Evolutionary conservation across 768 basidiomycete genomes (phyloP), one percentile per base, ranked within the genome.

Genomic region (Plicaturopsis crispa): DNA sequence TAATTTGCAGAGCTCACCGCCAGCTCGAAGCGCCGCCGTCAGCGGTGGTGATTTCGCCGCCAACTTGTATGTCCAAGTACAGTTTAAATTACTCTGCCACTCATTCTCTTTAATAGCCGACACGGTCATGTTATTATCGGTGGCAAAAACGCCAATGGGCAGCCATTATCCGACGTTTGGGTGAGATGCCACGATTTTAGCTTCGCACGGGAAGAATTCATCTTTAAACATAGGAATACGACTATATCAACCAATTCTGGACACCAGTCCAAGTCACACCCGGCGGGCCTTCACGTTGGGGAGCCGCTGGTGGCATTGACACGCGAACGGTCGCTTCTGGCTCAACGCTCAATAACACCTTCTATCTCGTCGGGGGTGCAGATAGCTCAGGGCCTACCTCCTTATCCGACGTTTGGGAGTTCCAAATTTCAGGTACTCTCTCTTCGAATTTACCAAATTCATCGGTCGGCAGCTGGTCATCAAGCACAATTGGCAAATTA

Each of bases 221-320:
- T 31, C 20, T n/a, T 38, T 31, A 36, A 37, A 41, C 22, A 38
- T 49, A 87, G 84, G 84, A 86, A 60, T 90, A 69, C 49, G 82
- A 86, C 56, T 88, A 78, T 49, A 70, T 54, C 41, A 80, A 78
- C 48, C 66, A 85, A 41, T 89, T 89, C 52, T 90, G 87, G 87
- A 69, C 79, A 0, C 47, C 72, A 49, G 74, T 87, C 23, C 46
- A 44, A 13, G 47, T 83, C 4, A 63, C 73, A 8, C 53, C 71
- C 14, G 68, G 66, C 18, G 63, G 67, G 4, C 86, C 86, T 23
- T 63, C 77, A 18, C 69, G 83, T 16, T 87, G 75, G 73, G 78
- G 78, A 31, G 78, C 84, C 2, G 72, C 73, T 13, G 87, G 87
- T 34, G 87, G 87, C 1, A 80, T 77, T 28, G 87, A 90, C 48